Conservation (phyloP, 129 eudicot species). For the Solidago caesia region DNA sequence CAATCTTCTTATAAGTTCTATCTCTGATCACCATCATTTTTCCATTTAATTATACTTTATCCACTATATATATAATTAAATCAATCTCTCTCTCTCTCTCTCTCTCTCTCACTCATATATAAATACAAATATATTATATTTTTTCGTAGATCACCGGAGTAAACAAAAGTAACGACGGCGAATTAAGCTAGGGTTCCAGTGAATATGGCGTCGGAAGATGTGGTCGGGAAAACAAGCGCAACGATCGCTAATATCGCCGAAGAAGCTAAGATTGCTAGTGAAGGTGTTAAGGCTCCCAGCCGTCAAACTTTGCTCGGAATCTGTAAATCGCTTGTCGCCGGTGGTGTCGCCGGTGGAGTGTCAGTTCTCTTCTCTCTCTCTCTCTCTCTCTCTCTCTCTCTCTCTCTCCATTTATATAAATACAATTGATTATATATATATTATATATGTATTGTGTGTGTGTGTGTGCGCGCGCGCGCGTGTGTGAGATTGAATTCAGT, state of each 20-base stretch:
- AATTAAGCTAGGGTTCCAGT: slow-evolving; percentile 34
- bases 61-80: background rate
- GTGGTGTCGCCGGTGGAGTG: slow-evolving; percentile 98
- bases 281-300: slow-evolving; percentile 72
- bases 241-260: slow-evolving; percentile 81
- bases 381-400: too few relatives aligned
- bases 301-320: slow-evolving; percentile 56
- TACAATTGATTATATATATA: background rate
- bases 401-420: background rate
- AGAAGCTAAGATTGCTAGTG: slow-evolving; percentile 82
- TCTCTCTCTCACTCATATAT: too few relatives aligned
- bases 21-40: background rate
- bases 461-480: background rate
- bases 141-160: background rate
- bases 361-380: slow-evolving; percentile 31
- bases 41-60: slow-evolving; percentile 2
- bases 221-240: slow-evolving; percentile 53
- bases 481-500: too few relatives aligned
- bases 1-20: slow-evolving; percentile 2
- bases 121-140: background rate
- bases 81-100: background rate
- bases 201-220: slow-evolving; percentile 93
- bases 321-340: slow-evolving; percentile 91
- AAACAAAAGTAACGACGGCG: slow-evolving; percentile 17
- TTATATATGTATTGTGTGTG: background rate